These are phyloP conservation scores for Neurospora africana DNA, from an alignment of 495 filamentous ascomycete species.

Conservation along the genomic window DNA sequence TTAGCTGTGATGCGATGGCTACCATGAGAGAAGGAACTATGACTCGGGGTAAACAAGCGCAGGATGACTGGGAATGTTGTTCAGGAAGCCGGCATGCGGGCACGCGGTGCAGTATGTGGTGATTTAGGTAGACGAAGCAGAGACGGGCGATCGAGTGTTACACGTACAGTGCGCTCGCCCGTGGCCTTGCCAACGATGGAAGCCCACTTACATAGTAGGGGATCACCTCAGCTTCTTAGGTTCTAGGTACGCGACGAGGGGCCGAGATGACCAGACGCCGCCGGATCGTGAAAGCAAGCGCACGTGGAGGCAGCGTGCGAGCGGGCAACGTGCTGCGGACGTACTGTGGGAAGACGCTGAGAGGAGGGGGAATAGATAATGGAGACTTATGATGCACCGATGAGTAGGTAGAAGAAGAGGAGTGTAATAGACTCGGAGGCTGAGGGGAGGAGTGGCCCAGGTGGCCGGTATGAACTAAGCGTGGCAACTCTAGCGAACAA, in stretches of 20 bases:
- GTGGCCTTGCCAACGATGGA: not conserved
- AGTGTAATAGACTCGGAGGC: not conserved
- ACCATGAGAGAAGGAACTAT: not conserved
- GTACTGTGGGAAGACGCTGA: not conserved
- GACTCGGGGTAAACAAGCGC: not conserved
- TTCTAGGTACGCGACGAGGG: not conserved
- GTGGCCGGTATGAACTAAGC: not conserved
- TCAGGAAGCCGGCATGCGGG: not conserved
- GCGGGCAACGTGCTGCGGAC: not conserved
- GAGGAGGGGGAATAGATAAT: not conserved
- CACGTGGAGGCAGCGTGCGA: not conserved
- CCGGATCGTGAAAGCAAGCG: not conserved
- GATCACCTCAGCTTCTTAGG: not conserved
- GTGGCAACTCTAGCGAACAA: not conserved
- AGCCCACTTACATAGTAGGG: not conserved
- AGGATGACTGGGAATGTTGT: not conserved
- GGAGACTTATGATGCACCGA: not conserved
- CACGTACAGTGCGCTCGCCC: not conserved
- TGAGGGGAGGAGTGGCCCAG: not conserved
- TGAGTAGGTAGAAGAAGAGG: not conserved
- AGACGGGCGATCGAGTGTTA: not conserved
- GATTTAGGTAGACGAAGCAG: not conserved
- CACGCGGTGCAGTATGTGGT: not conserved
- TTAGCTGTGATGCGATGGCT: not conserved
- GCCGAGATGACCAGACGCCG: not conserved